Evolutionary conservation across 164 flowering plant genomes (phyloP).

Genomic region (Vitis labrusca): DNA sequence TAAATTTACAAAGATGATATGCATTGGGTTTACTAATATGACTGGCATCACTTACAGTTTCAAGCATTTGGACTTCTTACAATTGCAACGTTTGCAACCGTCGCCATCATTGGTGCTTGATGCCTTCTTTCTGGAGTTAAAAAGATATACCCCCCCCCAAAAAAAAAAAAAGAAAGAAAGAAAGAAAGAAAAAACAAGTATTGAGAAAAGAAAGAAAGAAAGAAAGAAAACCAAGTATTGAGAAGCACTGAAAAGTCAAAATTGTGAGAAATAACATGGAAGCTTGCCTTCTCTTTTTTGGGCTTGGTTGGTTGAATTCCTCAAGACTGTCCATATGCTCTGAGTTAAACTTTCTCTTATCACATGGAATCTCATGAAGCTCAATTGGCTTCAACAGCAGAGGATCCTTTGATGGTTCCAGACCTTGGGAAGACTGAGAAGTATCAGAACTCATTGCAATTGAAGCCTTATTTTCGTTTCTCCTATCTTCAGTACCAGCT

Average conservation of each 20-base stretch:
- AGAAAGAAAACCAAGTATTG: too few relatives aligned
- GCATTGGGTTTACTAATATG: not conserved
- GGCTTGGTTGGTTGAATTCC: conserved; percentile 41
- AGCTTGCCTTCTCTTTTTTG: conserved; percentile 54
- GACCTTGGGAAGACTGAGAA: conserved; percentile 16
- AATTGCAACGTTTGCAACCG: conserved; percentile 74
- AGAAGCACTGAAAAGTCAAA: not conserved
- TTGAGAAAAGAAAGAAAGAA: too few relatives aligned
- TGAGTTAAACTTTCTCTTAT: conserved; percentile 21
- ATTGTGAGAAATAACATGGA: not conserved
- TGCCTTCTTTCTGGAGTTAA: conserved; percentile 18
- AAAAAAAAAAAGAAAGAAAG: too few relatives aligned
- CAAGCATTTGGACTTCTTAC: conserved; percentile 69
- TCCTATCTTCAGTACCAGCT: conserved; percentile 17
- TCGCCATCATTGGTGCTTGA: conserved; percentile 23
- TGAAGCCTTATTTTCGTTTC: conserved; percentile 17
- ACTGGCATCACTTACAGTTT: conserved; percentile 58
- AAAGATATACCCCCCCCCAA: too few relatives aligned
- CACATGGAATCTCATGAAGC: conserved; percentile 18
- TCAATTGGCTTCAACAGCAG: conserved; percentile 17
- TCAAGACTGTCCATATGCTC: conserved; percentile 27
- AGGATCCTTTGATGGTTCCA: conserved; percentile 14
- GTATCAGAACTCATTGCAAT: conserved; percentile 17
- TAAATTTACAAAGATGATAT: not conserved
- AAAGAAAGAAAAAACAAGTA: too few relatives aligned